Base-by-base conservation (phyloP, 345 rosid species). In the Hibiscus syriacus region DNA sequence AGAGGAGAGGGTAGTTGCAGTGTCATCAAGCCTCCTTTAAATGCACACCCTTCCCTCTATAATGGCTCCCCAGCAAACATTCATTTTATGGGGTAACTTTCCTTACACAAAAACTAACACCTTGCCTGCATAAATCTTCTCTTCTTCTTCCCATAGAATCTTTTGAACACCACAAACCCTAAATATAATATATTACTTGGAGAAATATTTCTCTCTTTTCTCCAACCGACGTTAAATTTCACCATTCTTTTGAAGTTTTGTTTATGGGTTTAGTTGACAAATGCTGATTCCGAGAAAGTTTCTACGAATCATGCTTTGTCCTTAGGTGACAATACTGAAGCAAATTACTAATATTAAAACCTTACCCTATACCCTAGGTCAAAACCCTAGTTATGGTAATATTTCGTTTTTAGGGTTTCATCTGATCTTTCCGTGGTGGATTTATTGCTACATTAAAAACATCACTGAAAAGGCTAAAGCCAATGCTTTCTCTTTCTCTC, bases 401-500 rank as follows among this genome's bases (percentile, higher is more conserved):
- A 7, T 38, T 52, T 54, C 30, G 5, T 54, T 49, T 49, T 19
- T 19, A 49, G 54, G 54, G 25, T 49, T 49, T 49, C 12, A 8
- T 7, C 54, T n/a, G n/a, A n/a, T 19, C 54, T 49, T n/a, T 49
- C 5, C 14, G 12, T 1, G 39, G 11, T 36, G 39, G 39, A 36
- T 49, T 49, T 49, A 49, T 49, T 49, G 6, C 54, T 41, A 41
- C 22, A n/a, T 58, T 50, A 73, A 68, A 78, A 70, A 17, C 54
- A 68, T 50, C 13, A 43, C 58, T 74, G 78, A 67, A 68, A 79
- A 72, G 84, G 90, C 84, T 81, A 85, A 77, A 17, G 70, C 71
- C 74, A 79, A 83, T 85, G 85, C 86, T 78, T n/a, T n/a, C n/a
- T n/a, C n/a, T n/a, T n/a, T n/a, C 86, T 53, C 70, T 59, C 22